Evolutionary conservation across 106 monocot species (phyloP).

Genomic region (Gastrodia elata): DNA sequence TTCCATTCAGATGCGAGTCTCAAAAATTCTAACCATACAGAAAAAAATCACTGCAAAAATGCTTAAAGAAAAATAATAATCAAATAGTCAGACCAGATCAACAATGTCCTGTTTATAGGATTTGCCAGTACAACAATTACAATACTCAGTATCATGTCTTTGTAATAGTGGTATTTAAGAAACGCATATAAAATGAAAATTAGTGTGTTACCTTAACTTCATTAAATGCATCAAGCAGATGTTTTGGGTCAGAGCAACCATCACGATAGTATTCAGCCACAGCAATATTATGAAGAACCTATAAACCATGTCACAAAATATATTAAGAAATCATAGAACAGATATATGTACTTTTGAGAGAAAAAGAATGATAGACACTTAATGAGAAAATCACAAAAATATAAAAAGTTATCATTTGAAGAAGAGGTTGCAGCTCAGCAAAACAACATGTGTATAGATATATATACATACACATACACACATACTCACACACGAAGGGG

Average conservation of each 20-base stretch:
- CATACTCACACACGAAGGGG: too few relatives aligned
- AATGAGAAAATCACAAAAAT: not conserved
- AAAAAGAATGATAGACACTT: not conserved
- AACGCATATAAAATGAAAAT: not conserved
- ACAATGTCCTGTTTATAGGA: not conserved
- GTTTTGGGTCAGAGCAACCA: conserved; percentile 52
- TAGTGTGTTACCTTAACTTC: conserved; percentile 44
- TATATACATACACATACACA: too few relatives aligned
- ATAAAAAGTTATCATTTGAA: not conserved
- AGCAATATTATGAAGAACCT: conserved; percentile 77
- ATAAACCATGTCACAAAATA: conserved; percentile 11
- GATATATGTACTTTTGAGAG: not conserved
- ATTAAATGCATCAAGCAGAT: conserved; percentile 39
- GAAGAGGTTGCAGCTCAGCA: not conserved
- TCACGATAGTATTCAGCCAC: conserved; percentile 52
- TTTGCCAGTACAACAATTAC: not conserved
- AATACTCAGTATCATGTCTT: not conserved
- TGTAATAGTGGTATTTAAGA: not conserved
- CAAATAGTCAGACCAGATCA: not conserved
- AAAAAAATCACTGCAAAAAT: not conserved
- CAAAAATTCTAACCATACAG: not conserved
- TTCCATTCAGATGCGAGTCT: not conserved
- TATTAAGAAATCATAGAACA: not conserved
- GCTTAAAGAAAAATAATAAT: not conserved
- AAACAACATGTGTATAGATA: not conserved